Evolutionary conservation across 2,329 filamentous ascomycete species (phyloP).

Genomic region (Paraphoma chrysanthemicola): DNA sequence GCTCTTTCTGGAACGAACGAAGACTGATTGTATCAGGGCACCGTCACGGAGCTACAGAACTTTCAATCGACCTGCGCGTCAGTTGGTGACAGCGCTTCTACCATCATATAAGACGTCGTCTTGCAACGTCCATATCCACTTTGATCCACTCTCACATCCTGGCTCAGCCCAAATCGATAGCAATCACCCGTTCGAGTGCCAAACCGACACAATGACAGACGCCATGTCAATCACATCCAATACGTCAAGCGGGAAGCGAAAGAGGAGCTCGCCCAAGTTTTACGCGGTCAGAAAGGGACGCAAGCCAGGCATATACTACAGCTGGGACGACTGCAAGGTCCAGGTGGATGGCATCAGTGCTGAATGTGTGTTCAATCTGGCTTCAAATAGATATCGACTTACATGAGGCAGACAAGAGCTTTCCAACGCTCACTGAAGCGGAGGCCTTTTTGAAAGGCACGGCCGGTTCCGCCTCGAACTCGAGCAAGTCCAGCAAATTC

Average conservation of each 20-base stretch:
- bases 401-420: conserved; percentile 74
- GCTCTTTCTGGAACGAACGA: background rate
- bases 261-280: conserved; percentile 63
- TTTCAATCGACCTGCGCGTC: background rate
- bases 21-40: background rate
- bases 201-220: conserved; percentile 21
- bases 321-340: conserved; percentile 67
- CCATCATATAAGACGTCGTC: background rate
- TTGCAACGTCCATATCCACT: background rate
- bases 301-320: conserved; percentile 68
- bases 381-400: background rate
- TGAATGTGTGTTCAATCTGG: conserved; percentile 37
- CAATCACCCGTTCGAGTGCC: too few species aligned
- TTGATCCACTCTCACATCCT: background rate
- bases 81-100: background rate
- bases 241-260: conserved; percentile 59
- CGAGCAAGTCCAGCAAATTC: conserved; percentile 57
- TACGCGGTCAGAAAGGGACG: conserved; percentile 69
- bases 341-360: conserved; percentile 66
- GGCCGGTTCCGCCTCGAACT: conserved; percentile 45
- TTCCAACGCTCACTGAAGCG: conserved; percentile 76
- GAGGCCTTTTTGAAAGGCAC: conserved; percentile 75
- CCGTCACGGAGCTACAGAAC: background rate
- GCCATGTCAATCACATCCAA: conserved; percentile 29
- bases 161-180: background rate